Evolutionary conservation across 306 rosid genomes (phyloP), one percentile per base, ranked within the genome.

Genomic region (Vigna nakashimae): DNA sequence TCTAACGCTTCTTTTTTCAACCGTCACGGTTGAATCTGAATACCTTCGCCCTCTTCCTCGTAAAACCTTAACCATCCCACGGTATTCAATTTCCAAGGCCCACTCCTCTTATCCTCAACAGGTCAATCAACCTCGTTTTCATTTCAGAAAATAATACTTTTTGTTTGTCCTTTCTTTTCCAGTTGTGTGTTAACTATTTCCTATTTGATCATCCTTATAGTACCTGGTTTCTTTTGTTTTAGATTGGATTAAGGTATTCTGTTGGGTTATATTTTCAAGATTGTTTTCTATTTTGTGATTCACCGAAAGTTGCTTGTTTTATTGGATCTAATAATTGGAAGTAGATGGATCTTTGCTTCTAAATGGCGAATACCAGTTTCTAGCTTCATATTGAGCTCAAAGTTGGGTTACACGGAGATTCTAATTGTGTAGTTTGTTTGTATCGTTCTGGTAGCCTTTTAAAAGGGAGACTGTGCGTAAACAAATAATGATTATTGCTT

Each of bases 21-120:
- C 86, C 50, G 69, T 51, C 70, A 58, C 81, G 9, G 90, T 82
- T 15, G 89, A 88, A 28, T 94, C 84, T 14, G 89, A 88, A 26
- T 95, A 95, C 16, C 72, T 92, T 67, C 93, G 98, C 34, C 97
- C 98, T 69, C 85, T 55, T 14, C 98, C 97, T 46, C 91, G 97
- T 6, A 51, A 87, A 65, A 66, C 87, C 78, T 89, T 95, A 13
- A 70, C 76, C 6, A 45, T 92, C 68, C 84, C 87, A 76, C 81
- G 85, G 90, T 43, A 22, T 74, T 69, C 36, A 3, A 79, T 20
- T 60, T 69, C 42, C 9, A 89, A 78, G 32, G 4, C 85, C n/a
- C 9, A 89, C 75, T 92, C 93, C 78, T 90, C 91, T 69, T 73
- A 80, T 16, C 97, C 98, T 3, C 90, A 88, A 14, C 98, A 95